These are phyloP conservation scores for Gloeopeniophorella convolvens DNA, from an alignment of 768 basidiomycete species.

Conservation along the genomic window DNA sequence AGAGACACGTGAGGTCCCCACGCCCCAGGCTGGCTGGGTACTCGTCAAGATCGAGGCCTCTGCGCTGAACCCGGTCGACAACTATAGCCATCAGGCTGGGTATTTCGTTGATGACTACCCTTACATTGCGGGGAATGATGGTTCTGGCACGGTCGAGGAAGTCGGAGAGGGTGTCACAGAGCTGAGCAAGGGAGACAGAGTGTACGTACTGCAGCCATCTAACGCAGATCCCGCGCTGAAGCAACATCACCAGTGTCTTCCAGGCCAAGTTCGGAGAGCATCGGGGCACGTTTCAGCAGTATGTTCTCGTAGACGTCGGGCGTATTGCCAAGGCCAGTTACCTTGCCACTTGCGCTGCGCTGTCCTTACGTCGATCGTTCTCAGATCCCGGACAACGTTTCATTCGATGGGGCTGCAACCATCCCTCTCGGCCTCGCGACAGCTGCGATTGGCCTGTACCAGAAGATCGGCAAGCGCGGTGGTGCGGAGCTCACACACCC, in stretches of 20 bases:
- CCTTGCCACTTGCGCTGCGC: not conserved
- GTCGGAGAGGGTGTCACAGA: slow-evolving; percentile 25
- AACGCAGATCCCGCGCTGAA: not conserved
- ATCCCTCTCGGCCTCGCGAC: slow-evolving; percentile 44
- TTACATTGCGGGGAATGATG: slow-evolving; percentile 22
- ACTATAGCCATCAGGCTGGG: slow-evolving; percentile 14
- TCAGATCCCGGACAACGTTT: slow-evolving; percentile 41
- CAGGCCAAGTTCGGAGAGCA: not conserved
- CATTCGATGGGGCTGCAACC: slow-evolving; percentile 44
- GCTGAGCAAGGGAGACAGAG: slow-evolving; percentile 25
- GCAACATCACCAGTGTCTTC: slow-evolving; percentile 2
- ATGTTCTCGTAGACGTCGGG: slow-evolving; percentile 19
- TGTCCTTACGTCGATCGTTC: no score
- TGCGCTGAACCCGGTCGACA: slow-evolving; percentile 22
- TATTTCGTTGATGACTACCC: slow-evolving; percentile 22
- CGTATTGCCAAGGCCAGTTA: slow-evolving; percentile 18
- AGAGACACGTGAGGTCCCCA: slow-evolving; percentile 6
- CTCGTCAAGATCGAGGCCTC: slow-evolving; percentile 18
- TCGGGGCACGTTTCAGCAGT: slow-evolving; percentile 21
- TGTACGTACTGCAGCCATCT: slow-evolving; percentile 12
- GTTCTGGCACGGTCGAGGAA: slow-evolving; percentile 24
- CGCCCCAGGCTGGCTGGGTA: slow-evolving; percentile 16
- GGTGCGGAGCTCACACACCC: slow-evolving; percentile 38
- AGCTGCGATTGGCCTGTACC: slow-evolving; percentile 46
- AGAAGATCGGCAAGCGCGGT: slow-evolving; percentile 24